A percentile compares a stretch with the other conserved stretches of the same genome.
phyloP scores from a whole-genome alignment of 257 asterid species.

The Scutellaria galericulata region DNA sequence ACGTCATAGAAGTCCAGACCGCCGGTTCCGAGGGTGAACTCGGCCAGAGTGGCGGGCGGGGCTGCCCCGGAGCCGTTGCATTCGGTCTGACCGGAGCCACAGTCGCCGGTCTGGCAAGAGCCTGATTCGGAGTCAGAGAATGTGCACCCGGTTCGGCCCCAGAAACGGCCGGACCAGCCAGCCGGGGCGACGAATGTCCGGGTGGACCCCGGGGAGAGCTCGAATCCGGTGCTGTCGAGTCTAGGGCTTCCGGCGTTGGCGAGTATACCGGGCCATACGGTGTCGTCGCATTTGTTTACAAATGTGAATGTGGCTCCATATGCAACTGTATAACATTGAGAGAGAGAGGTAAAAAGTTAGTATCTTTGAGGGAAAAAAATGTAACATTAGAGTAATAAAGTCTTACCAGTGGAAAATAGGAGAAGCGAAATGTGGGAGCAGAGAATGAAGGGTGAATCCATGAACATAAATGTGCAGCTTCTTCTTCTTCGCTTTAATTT shows the following conservation, averaged over 20 bases:
- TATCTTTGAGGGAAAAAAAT: neutral
- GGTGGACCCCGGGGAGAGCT: conserved; percentile 69
- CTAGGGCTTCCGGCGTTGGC: conserved; percentile 84
- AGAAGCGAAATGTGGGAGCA: conserved; percentile 47
- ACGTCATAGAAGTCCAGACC: conserved; percentile 86
- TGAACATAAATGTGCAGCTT: neutral
- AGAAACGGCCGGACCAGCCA: conserved; percentile 97
- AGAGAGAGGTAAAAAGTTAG: neutral
- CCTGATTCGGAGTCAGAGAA: conserved; percentile 68
- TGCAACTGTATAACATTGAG: conserved; percentile 45
- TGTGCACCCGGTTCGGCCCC: conserved; percentile 85
- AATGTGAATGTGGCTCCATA: conserved; percentile 84
- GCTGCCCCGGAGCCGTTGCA: conserved; percentile 92
- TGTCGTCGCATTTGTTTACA: conserved; percentile 76
- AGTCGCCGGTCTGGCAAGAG: conserved; percentile 76
- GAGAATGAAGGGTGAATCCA: conserved; percentile 52
- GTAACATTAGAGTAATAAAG: neutral
- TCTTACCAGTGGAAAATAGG: conserved; percentile 56
- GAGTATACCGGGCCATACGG: conserved; percentile 94
- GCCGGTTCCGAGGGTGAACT: conserved; percentile 77
- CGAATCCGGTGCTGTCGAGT: conserved; percentile 83
- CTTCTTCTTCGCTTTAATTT: neutral
- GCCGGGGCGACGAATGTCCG: conserved; percentile 75
- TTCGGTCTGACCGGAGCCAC: conserved; percentile 79
- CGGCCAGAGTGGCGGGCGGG: conserved; percentile 95